Conservation (phyloP, 2,329 filamentous ascomycete species). For the Colletotrichum theobromicola region DNA sequence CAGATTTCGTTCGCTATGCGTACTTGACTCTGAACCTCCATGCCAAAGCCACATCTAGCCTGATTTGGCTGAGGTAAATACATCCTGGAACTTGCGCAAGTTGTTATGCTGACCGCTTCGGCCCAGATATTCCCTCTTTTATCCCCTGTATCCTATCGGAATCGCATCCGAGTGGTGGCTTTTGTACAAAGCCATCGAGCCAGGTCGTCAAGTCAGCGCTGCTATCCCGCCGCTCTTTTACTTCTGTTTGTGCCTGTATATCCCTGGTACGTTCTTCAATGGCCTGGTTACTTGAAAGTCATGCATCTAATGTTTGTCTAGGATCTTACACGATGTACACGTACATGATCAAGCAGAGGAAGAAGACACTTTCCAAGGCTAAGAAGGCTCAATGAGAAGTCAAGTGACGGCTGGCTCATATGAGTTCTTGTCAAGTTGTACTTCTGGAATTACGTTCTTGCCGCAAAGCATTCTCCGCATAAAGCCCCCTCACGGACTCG, state of each 20-base stretch:
- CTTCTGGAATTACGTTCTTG: background rate
- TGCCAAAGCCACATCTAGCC: constrained; percentile 63
- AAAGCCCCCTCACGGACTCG: background rate
- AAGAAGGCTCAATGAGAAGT: background rate
- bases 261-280: constrained; percentile 68
- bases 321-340: constrained; percentile 80
- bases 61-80: constrained; percentile 73
- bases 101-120: background rate
- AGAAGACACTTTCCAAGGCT: constrained; percentile 71
- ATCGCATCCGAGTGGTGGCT: constrained; percentile 87
- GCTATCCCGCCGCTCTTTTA: constrained; percentile 64
- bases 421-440: no score
- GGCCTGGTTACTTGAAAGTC: background rate
- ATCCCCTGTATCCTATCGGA: constrained; percentile 88
- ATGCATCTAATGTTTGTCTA: background rate
- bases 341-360: constrained; percentile 91
- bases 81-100: background rate
- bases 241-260: constrained; percentile 73
- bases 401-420: background rate
- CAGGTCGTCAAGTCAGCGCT: constrained; percentile 54
- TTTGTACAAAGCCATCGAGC: constrained; percentile 71
- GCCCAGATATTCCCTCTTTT: constrained; percentile 82
- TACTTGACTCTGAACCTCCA: constrained; percentile 82
- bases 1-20: constrained; percentile 90
- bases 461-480: background rate